Percentiles rank a stretch among this genome's conserved stretches.
Evolutionary conservation across 129 eudicot genomes (phyloP).

Genomic region (Kitagawia praeruptora): DNA sequence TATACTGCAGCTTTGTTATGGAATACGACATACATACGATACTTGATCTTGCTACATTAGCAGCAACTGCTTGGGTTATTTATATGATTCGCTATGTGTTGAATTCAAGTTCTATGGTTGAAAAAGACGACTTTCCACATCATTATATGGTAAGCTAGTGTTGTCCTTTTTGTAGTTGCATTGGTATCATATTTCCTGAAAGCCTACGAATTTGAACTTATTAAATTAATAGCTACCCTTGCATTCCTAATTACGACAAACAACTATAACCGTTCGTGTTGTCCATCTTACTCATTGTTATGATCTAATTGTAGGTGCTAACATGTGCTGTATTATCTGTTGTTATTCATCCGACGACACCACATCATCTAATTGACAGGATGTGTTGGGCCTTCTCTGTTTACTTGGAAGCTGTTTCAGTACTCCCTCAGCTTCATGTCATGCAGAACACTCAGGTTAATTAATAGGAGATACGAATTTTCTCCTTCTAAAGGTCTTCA

Average conservation of each 20-base stretch:
- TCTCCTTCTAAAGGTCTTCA: neutral
- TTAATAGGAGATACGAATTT: neutral
- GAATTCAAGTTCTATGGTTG: constrained; percentile 38
- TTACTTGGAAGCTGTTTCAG: constrained; percentile 53
- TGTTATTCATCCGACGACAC: constrained; percentile 38
- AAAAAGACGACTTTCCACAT: constrained; percentile 30
- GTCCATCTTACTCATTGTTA: constrained; percentile 1
- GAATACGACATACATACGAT: constrained; percentile 54
- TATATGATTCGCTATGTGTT: constrained; percentile 54
- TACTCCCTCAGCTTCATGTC: constrained; percentile 51
- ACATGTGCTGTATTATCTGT: constrained; percentile 40
- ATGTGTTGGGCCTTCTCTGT: constrained; percentile 51
- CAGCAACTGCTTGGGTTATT: constrained; percentile 53
- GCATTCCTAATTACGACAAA: neutral
- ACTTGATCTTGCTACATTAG: constrained; percentile 46
- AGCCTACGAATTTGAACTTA: neutral
- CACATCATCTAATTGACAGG: constrained; percentile 30
- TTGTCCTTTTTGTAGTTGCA: neutral
- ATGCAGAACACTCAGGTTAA: constrained; percentile 51
- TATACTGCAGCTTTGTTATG: constrained; percentile 32
- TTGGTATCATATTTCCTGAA: neutral
- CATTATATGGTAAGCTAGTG: neutral
- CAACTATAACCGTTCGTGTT: neutral
- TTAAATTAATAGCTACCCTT: neutral
- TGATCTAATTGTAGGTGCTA: constrained; percentile 30